A percentile compares a stretch with the other conserved stretches of the same genome.
Conservation (phyloP, 139 green algal genomes). For the Dunaliella primolecta region DNA sequence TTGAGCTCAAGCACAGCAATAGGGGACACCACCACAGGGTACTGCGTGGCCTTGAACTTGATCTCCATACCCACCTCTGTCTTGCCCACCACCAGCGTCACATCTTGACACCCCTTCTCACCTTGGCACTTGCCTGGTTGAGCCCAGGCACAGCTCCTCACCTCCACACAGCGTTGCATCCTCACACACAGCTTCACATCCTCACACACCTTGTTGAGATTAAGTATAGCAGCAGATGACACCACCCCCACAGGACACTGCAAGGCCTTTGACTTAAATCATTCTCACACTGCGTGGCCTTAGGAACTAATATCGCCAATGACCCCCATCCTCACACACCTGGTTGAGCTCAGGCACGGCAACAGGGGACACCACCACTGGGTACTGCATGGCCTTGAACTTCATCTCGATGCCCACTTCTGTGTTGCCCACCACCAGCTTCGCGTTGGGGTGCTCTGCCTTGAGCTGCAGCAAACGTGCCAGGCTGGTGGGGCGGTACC, state of each 20-base stretch:
- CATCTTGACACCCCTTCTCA: too few relatives aligned
- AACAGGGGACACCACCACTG: constrained; percentile 68
- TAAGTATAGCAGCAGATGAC: too few relatives aligned
- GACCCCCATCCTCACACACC: too few relatives aligned
- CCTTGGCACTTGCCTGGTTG: too few relatives aligned
- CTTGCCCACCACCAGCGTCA: constrained; percentile 85
- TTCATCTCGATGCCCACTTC: constrained; percentile 96
- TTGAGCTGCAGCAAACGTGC: constrained; percentile 76
- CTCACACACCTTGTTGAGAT: too few relatives aligned
- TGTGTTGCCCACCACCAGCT: constrained; percentile 88
- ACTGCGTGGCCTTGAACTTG: constrained; percentile 88
- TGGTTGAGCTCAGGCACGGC: constrained; percentile 81
- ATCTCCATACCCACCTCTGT: constrained; percentile 95
- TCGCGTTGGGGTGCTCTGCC: constrained; percentile 49
- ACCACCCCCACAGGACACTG: too few relatives aligned
- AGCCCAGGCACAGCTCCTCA: too few relatives aligned
- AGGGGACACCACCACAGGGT: constrained; percentile 73
- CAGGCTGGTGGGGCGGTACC: constrained; percentile 70
- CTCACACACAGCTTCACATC: too few relatives aligned
- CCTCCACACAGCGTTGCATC: too few relatives aligned
- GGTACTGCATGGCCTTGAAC: constrained; percentile 87
- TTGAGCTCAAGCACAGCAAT: constrained; percentile 84
- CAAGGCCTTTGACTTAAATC: too few relatives aligned
- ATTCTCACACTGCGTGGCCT: too few relatives aligned
- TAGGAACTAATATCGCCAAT: too few relatives aligned